Conservation (phyloP, 2,329 filamentous ascomycete species). For the Corinectria fuckeliana region DNA sequence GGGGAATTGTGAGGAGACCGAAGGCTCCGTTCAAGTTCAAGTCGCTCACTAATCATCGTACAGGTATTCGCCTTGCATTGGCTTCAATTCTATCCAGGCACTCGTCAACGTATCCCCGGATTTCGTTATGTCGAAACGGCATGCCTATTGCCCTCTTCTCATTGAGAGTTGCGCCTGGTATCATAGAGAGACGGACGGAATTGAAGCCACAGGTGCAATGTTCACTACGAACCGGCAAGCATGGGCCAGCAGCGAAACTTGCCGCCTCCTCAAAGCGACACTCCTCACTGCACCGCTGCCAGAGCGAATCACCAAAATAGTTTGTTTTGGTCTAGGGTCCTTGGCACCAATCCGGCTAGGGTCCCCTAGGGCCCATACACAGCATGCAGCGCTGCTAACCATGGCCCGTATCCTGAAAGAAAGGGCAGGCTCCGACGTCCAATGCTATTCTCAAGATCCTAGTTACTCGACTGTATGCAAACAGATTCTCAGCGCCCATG, state of each 20-base stretch:
- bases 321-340: not conserved
- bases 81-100: not conserved
- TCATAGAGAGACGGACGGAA: too few relatives aligned
- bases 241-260: not conserved
- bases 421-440: not conserved
- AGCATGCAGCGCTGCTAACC: not conserved
- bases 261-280: not conserved
- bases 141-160: not conserved
- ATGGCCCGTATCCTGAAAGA: not conserved
- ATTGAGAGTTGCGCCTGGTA: not conserved
- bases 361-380: not conserved
- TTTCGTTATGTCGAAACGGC: too few relatives aligned
- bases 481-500: not conserved
- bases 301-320: not conserved
- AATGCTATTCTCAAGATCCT: not conserved
- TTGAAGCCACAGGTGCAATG: not conserved
- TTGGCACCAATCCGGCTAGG: not conserved
- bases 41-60: not conserved
- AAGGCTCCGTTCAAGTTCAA: too few relatives aligned
- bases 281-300: not conserved
- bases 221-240: not conserved
- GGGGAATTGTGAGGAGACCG: not conserved
- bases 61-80: not conserved
- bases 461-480: not conserved
- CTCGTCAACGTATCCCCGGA: not conserved